Evolutionary conservation across 495 filamentous ascomycete genomes (phyloP).

Genomic region (Thozetella sp.): DNA sequence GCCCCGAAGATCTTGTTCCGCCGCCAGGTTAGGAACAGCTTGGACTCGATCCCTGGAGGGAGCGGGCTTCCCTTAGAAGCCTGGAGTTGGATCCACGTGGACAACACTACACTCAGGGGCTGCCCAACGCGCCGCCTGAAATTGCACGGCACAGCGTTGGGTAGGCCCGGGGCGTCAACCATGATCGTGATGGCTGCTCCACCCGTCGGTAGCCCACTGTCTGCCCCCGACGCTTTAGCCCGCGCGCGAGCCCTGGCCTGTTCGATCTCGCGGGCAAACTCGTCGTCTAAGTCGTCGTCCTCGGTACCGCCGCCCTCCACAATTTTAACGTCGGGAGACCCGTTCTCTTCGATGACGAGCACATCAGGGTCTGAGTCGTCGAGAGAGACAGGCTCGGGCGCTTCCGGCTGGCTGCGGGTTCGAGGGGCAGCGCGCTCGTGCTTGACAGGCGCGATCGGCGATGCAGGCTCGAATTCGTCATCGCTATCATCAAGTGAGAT

Average conservation of each 20-base stretch:
- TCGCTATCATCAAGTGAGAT: constrained; percentile 53
- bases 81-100: constrained; percentile 14
- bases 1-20: constrained; percentile 71
- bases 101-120: constrained; percentile 13
- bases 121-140: constrained; percentile 15
- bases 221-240: neutral
- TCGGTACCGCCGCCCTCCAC: neutral
- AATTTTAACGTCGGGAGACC: neutral
- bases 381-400: neutral
- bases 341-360: too few relatives aligned
- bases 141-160: constrained; percentile 7
- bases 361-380: neutral
- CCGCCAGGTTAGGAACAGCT: constrained; percentile 80
- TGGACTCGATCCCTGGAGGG: constrained; percentile 13
- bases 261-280: constrained; percentile 7
- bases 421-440: neutral
- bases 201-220: neutral
- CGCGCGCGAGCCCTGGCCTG: constrained; percentile 13
- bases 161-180: constrained; percentile 13
- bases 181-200: constrained; percentile 11
- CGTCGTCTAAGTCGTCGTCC: neutral
- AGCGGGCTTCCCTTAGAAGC: constrained; percentile 2
- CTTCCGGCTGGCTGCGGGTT: too few relatives aligned
- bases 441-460: neutral
- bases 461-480: constrained; percentile 76